Percentiles rank a stretch among this genome's conserved stretches.
These are phyloP conservation scores for Gliomastix tumulicola DNA, from an alignment of 2,329 filamentous ascomycete species.

Conservation along the genomic window DNA sequence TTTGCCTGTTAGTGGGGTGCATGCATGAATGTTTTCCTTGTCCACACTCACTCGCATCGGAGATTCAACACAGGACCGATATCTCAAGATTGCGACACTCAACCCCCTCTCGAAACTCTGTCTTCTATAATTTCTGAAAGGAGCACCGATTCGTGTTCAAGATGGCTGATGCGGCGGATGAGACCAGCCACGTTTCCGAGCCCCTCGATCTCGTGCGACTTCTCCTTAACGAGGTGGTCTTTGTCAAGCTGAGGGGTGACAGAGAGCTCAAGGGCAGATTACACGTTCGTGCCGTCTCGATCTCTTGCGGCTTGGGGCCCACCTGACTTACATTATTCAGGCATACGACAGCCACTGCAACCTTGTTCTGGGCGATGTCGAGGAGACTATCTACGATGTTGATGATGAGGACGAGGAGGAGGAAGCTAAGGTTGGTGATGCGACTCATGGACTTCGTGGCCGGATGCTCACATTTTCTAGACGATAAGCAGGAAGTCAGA, in stretches of 20 bases:
- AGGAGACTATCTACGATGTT: slow-evolving; percentile 92
- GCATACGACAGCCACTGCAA: slow-evolving; percentile 99
- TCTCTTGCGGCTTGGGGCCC: not conserved
- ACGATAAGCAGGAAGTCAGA: slow-evolving; percentile 95
- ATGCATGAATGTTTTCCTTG: too few species aligned
- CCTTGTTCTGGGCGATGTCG: slow-evolving; percentile 88
- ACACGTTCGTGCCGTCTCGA: slow-evolving; percentile 57
- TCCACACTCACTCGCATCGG: too few species aligned
- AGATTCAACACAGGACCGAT: too few species aligned
- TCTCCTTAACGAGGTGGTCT: slow-evolving; percentile 90
- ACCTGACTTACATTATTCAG: slow-evolving; percentile 37
- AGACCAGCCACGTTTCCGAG: slow-evolving; percentile 69
- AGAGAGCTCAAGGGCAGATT: slow-evolving; percentile 91
- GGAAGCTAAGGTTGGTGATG: slow-evolving; percentile 56
- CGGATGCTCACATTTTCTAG: too few species aligned
- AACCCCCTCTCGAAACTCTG: too few species aligned
- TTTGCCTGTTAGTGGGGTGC: too few species aligned
- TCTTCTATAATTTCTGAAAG: too few species aligned
- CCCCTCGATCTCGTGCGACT: slow-evolving; percentile 93
- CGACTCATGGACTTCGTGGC: too few species aligned
- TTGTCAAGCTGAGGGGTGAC: slow-evolving; percentile 94
- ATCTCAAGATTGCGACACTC: too few species aligned
- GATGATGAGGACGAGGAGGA: slow-evolving; percentile 87
- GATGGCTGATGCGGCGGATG: slow-evolving; percentile 83
- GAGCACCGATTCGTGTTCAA: too few species aligned